A percentile compares a stretch with the other conserved stretches of the same genome.
These are phyloP conservation scores for Aspergillus brunneoviolaceus DNA, from an alignment of 2,329 filamentous ascomycete species.

Conservation along the genomic window DNA sequence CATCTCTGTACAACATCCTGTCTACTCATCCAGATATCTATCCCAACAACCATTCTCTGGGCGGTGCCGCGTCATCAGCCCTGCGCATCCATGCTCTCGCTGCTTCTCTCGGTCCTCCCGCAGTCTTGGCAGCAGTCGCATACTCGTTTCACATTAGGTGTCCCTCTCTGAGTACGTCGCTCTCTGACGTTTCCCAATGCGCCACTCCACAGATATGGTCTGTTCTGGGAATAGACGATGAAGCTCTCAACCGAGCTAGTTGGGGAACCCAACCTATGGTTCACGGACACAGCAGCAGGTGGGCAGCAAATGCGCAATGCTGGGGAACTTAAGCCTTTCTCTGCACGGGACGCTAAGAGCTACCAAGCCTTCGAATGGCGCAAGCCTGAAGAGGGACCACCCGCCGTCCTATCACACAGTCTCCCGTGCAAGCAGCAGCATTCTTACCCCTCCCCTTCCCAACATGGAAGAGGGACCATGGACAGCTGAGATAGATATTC, in stretches of 20 bases:
- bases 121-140: slow-evolving; percentile 4
- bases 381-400: neutral
- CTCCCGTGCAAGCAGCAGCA: neutral
- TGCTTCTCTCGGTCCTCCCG: neutral
- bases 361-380: neutral
- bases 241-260: neutral
- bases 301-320: neutral
- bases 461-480: neutral
- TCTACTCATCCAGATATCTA: neutral
- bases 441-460: neutral
- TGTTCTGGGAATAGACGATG: slow-evolving; percentile 2
- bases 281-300: neutral
- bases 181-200: slow-evolving; percentile 3
- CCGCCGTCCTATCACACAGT: slow-evolving; percentile 1
- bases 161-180: slow-evolving; percentile 1
- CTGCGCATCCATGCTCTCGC: slow-evolving; percentile 3
- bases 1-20: neutral
- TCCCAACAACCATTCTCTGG: neutral
- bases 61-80: slow-evolving; percentile 7
- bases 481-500: neutral
- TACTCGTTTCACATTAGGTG: slow-evolving; percentile 7
- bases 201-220: neutral
- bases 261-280: neutral
- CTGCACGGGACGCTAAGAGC: neutral
- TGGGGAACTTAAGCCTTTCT: neutral